Conservation (phyloP, 768 basidiomycete genomes). For the Clathrus columnatus region DNA sequence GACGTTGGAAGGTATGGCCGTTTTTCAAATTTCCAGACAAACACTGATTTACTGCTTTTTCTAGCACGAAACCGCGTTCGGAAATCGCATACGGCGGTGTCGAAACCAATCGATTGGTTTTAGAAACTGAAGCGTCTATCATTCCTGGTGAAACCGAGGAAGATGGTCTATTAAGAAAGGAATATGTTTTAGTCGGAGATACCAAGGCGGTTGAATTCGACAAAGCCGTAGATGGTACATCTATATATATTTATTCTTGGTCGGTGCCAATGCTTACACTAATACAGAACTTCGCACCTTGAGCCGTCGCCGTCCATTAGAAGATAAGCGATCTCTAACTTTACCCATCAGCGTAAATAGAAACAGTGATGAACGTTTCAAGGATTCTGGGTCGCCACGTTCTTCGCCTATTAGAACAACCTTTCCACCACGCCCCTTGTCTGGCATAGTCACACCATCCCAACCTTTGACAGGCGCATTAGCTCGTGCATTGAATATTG, state of each 20-base stretch:
- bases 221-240: conserved; percentile 75
- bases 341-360: conserved; percentile 33
- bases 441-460: conserved; percentile 35
- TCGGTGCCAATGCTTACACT: conserved; percentile 7
- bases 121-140: conserved; percentile 45
- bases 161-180: conserved; percentile 67
- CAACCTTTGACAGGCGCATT: conserved; percentile 67
- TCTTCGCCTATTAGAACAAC: conserved; percentile 36
- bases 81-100: neutral
- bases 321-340: conserved; percentile 44
- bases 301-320: conserved; percentile 44
- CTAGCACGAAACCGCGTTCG: neutral
- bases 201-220: conserved; percentile 86
- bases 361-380: conserved; percentile 27
- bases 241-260: neutral
- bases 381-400: conserved; percentile 15
- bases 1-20: neutral
- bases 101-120: conserved; percentile 1
- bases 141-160: conserved; percentile 83
- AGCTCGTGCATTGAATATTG: conserved; percentile 69
- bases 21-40: too few relatives aligned
- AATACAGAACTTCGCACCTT: conserved; percentile 53
- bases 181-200: conserved; percentile 94
- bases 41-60: neutral
- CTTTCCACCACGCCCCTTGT: conserved; percentile 56